Base-by-base conservation (phyloP, 176 grass and related monocot genomes). In the Saccharum officinarum region DNA sequence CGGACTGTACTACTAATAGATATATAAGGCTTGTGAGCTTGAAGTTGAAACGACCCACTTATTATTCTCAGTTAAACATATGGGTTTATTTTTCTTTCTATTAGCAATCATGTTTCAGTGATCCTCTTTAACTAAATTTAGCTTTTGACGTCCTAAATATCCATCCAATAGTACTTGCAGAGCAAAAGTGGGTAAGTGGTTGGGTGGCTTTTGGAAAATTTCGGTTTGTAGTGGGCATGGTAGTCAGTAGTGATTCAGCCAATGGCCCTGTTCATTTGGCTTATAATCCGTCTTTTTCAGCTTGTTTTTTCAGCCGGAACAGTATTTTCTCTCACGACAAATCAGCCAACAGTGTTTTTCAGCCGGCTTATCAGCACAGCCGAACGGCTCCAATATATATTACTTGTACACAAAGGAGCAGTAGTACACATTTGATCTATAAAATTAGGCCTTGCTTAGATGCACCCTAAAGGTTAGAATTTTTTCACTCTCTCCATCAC, bases 111-210 rank as follows among this genome's bases (percentile, higher is more conserved):
- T 12, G 23, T 63, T 63, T 10, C 60, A 65, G 26, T 15, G 23
- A 31, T 65, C 26, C 25, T 65, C 62, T 65, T 63, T 65, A 65
- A 65, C 26, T 6, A 65, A 65, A 31, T 65, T 28, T 65, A 31
- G 25, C 26, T 65, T 31, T 31, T 31, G 62, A 30, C 62, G 62
- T 65, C 62, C 62, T 52, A 67, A 12, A 84, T 75, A 76, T 67
- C 22, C 42, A 30, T 55, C 3, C 0, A 54, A 40, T n/a, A 50
- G 60, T 54, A 67, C 62, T 31, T 69, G 23, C 23, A 39, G 3
- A 20, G 9, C 15, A 69, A 50, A 39, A 46, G 14, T 40, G 28
- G n/a, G 67, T 20, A 31, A 65, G 36, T 40, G 13, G 33, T 54
- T 54, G 38, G 44, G 44, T 28, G 10, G 4, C 44, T 68, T 78